These are phyloP conservation scores for Persicaria tinctoria DNA, from an alignment of 148 eudicot genomes.

Conservation along the genomic window DNA sequence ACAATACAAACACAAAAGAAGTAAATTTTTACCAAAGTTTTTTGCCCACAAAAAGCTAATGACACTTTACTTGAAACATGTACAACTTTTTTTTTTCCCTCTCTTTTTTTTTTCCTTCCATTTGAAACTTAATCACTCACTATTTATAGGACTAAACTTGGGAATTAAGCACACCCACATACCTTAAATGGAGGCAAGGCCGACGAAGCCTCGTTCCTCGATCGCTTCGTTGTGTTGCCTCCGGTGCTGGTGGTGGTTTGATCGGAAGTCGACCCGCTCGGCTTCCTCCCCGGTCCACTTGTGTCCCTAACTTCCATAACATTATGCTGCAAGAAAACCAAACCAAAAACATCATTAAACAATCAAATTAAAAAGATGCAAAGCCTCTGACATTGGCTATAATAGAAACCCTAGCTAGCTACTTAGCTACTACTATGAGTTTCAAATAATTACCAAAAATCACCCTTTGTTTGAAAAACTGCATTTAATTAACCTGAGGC, in stretches of 20 bases:
- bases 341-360: neutral
- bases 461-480: too few relatives aligned
- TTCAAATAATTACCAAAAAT: neutral
- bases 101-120: neutral
- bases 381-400: neutral
- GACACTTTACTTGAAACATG: neutral
- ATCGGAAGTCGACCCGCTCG: neutral
- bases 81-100: neutral
- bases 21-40: neutral
- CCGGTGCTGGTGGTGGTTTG: conserved; percentile 2
- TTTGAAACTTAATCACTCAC: conserved; percentile 1
- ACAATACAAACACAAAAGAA: neutral
- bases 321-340: conserved; percentile 6
- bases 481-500: neutral
- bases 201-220: conserved; percentile 5
- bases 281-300: conserved; percentile 1
- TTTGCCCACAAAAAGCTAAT: neutral
- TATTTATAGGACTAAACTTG: neutral
- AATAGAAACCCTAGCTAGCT: neutral
- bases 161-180: neutral
- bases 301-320: conserved; percentile 9
- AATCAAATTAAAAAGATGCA: neutral
- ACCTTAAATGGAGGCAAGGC: conserved; percentile 8
- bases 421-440: neutral
- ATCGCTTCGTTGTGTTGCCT: neutral